phyloP scores from a whole-genome alignment of 1,284 basidiomycete genomes.

The Malassezia restricta region DNA sequence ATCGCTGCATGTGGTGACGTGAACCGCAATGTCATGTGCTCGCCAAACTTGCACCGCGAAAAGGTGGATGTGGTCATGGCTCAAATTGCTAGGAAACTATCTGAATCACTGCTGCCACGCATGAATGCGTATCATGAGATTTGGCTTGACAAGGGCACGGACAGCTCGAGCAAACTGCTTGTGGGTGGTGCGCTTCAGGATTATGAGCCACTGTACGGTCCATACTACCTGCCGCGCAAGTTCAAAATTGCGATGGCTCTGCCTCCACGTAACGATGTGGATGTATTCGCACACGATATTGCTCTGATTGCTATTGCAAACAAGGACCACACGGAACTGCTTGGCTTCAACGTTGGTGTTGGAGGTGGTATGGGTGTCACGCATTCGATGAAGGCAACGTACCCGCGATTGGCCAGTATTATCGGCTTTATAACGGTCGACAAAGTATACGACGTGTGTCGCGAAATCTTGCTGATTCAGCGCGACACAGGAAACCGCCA shows the following conservation, averaged over 20 bases:
- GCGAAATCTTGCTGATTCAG: conserved; percentile 85
- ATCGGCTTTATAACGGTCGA: conserved; percentile 86
- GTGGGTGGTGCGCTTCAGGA: conserved; percentile 83
- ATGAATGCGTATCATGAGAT: conserved; percentile 97
- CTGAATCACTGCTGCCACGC: conserved; percentile 73
- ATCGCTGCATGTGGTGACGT: conserved; percentile 97
- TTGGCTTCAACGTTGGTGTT: conserved; percentile 48
- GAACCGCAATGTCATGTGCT: conserved; percentile 82
- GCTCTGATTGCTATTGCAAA: conserved; percentile 87
- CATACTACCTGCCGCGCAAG: conserved; percentile 89
- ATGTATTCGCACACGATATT: conserved; percentile 88
- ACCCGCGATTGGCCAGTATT: conserved; percentile 74
- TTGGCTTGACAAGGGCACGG: conserved; percentile 63
- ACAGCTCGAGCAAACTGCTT: conserved; percentile 58
- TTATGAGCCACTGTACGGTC: conserved; percentile 88
- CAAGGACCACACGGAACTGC: conserved; percentile 46
- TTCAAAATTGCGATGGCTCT: conserved; percentile 97
- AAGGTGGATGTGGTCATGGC: conserved; percentile 73
- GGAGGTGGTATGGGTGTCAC: conserved; percentile 98
- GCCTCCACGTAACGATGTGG: conserved; percentile 90
- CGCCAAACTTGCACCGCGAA: conserved; percentile 76
- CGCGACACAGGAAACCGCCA: conserved; percentile 88
- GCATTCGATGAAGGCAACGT: conserved; percentile 96
- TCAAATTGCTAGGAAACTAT: conserved; percentile 72
- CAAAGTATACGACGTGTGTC: conserved; percentile 73